phyloP scores from a whole-genome alignment of 2,329 filamentous ascomycete species.

The Cordyceps pruinosa region DNA sequence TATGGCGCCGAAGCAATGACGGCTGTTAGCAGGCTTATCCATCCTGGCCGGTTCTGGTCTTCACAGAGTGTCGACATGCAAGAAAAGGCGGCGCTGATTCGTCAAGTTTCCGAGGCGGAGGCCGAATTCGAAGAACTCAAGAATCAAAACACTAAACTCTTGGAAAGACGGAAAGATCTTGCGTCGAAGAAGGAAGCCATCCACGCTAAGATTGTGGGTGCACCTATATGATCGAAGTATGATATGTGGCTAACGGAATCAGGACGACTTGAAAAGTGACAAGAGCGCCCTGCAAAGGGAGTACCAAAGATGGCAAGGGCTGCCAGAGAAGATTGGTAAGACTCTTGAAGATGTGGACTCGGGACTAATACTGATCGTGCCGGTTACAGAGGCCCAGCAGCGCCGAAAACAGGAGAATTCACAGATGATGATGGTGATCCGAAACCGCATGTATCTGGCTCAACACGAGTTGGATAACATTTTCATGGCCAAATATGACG shows the following conservation, averaged over 20 bases:
- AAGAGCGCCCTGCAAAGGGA: slow-evolving; percentile 64
- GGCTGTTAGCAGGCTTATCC: slow-evolving; percentile 57
- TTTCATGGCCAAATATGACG: slow-evolving; percentile 48
- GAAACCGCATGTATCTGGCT: slow-evolving; percentile 39
- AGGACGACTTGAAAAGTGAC: slow-evolving; percentile 49
- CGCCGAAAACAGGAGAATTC: slow-evolving; percentile 25
- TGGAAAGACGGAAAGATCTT: slow-evolving; percentile 29
- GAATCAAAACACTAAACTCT: slow-evolving; percentile 22
- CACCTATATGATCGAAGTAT: slow-evolving; percentile 10
- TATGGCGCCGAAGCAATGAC: slow-evolving; percentile 71
- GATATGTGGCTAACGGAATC: slow-evolving; percentile 17
- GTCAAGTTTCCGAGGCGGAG: slow-evolving; percentile 39
- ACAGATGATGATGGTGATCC: slow-evolving; percentile 26
- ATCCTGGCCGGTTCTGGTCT: slow-evolving; percentile 62
- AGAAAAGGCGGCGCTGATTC: slow-evolving; percentile 55
- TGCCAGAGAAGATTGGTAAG: slow-evolving; percentile 67
- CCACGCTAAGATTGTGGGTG: slow-evolving; percentile 25
- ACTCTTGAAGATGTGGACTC: neutral
- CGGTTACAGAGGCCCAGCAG: slow-evolving; percentile 28
- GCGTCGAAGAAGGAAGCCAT: slow-evolving; percentile 31
- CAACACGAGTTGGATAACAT: slow-evolving; percentile 48
- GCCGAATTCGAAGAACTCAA: slow-evolving; percentile 28
- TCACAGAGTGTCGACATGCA: slow-evolving; percentile 65
- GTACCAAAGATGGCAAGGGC: slow-evolving; percentile 54
- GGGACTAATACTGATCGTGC: slow-evolving; percentile 15